phyloP scores from a whole-genome alignment of 2,329 filamentous ascomycete species.

The Calonectria multiphialidica region DNA sequence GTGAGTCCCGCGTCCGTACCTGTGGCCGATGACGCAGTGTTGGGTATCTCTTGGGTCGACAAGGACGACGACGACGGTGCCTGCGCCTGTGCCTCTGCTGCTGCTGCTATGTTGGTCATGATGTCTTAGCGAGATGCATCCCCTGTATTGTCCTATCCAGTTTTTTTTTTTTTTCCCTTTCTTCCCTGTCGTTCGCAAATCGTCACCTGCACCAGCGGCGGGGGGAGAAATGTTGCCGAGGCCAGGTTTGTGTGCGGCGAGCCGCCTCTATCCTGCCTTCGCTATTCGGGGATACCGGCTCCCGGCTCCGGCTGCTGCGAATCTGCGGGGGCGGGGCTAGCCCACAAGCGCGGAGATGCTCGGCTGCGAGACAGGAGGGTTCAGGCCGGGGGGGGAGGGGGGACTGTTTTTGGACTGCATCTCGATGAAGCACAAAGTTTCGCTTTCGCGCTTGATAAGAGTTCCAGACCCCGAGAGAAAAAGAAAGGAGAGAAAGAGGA shows the following conservation, averaged over 20 bases:
- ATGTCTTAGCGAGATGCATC: background rate
- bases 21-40: background rate
- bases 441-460: background rate
- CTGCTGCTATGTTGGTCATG: slow-evolving; percentile 2
- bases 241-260: slow-evolving; percentile 14
- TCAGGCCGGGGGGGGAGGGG: background rate
- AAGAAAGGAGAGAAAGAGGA: background rate
- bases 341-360: background rate
- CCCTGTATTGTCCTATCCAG: background rate
- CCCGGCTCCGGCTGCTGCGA: slow-evolving; percentile 14
- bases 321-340: slow-evolving; percentile 14
- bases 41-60: background rate
- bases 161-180: background rate
- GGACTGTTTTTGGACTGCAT: background rate
- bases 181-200: too few relatives aligned
- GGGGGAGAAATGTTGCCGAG: slow-evolving; percentile 6
- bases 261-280: background rate
- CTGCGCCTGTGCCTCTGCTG: background rate
- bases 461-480: background rate
- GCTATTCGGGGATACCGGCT: slow-evolving; percentile 21
- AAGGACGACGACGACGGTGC: slow-evolving; percentile 9
- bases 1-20: slow-evolving; percentile 21
- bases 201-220: background rate
- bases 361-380: background rate
- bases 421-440: background rate